phyloP scores from a whole-genome alignment of 2,329 filamentous ascomycete species.

The Drechslera avenae region DNA sequence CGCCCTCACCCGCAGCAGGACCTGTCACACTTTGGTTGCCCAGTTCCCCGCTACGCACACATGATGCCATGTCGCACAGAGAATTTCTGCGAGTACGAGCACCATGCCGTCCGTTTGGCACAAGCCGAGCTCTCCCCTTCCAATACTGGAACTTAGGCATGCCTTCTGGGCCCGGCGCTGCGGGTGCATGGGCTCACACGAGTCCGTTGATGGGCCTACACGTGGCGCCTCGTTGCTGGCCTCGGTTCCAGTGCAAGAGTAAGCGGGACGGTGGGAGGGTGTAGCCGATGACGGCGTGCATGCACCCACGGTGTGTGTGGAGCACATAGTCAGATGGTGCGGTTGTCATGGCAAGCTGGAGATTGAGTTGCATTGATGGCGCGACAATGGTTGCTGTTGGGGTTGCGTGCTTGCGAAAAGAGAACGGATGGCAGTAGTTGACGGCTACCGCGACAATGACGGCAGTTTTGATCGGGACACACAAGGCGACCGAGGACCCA shows the following conservation, averaged over 20 bases:
- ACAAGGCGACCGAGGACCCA: not conserved
- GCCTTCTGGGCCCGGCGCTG: slow-evolving; percentile 22
- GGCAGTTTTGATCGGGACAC: slow-evolving; percentile 1
- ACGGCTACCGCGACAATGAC: slow-evolving; percentile 16
- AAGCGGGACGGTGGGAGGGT: slow-evolving; percentile 20
- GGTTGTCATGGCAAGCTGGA: slow-evolving; percentile 12
- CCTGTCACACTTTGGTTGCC: slow-evolving; percentile 37
- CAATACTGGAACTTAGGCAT: slow-evolving; percentile 23
- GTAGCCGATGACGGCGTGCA: slow-evolving; percentile 28
- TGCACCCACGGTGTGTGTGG: slow-evolving; percentile 7
- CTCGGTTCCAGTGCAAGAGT: slow-evolving; percentile 19
- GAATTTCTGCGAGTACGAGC: slow-evolving; percentile 4
- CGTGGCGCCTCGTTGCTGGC: slow-evolving; percentile 46
- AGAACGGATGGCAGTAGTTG: not conserved
- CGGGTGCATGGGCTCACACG: slow-evolving; percentile 9
- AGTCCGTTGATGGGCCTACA: slow-evolving; percentile 36
- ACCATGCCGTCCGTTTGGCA: slow-evolving; percentile 12
- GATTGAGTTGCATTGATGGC: slow-evolving; percentile 19
- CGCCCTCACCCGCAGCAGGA: slow-evolving; percentile 38
- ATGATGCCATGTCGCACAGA: slow-evolving; percentile 23
- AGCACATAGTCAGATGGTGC: slow-evolving; percentile 15
- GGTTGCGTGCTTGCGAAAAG: not conserved
- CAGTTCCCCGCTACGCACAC: slow-evolving; percentile 24
- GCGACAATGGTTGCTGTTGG: slow-evolving; percentile 11
- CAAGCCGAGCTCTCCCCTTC: slow-evolving; percentile 13